Evolutionary conservation across 176 grass and related monocot genomes (phyloP).

Genomic region (Saccharum spontaneum): DNA sequence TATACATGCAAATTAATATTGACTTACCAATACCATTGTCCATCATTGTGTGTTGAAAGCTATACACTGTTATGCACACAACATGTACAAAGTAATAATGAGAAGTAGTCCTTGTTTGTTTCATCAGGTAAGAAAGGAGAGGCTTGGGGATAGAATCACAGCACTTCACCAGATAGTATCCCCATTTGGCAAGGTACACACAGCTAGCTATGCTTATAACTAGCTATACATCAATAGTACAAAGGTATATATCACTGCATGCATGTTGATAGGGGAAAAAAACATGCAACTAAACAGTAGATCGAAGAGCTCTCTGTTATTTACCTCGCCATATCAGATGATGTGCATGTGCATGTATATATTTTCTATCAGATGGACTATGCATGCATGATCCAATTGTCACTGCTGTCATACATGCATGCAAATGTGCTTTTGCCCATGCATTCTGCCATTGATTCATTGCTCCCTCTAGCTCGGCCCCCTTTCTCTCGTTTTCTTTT

Average conservation of each 20-base stretch:
- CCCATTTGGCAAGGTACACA: conserved; percentile 77
- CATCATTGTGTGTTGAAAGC: background rate
- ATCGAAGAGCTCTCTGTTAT: background rate
- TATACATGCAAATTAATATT: background rate
- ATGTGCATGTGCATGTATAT: background rate
- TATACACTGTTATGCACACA: background rate
- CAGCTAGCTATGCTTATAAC: background rate
- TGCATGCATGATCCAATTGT: background rate
- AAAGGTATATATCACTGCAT: background rate
- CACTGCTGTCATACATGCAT: too few relatives aligned
- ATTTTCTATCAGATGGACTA: background rate
- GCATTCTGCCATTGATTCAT: background rate
- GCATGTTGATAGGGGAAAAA: background rate
- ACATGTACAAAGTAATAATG: background rate
- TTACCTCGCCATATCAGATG: background rate
- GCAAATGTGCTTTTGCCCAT: conserved; percentile 43
- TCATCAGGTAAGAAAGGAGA: conserved; percentile 91
- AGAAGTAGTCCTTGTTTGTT: conserved; percentile 10
- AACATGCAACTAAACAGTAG: background rate
- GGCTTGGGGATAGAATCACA: conserved; percentile 82
- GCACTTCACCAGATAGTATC: conserved; percentile 84
- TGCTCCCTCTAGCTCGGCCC: background rate
- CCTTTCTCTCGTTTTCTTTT: conserved; percentile 12
- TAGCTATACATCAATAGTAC: background rate
- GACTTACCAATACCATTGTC: background rate